These are phyloP conservation scores for Neobulgaria alba DNA, from an alignment of 2,329 filamentous ascomycete species.

Conservation along the genomic window DNA sequence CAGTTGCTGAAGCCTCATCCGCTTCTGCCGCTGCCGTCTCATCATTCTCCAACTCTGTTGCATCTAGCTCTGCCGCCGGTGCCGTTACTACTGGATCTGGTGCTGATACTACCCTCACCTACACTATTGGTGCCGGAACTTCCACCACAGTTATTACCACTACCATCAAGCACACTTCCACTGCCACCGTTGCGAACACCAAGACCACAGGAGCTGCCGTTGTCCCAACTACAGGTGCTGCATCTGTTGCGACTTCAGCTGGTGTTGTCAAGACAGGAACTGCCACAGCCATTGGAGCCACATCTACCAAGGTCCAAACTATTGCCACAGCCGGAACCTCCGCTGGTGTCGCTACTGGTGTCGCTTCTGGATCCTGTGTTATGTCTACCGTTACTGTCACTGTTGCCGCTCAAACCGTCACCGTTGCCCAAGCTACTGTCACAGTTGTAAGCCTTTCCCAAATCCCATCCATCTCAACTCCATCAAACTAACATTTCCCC, in stretches of 20 bases:
- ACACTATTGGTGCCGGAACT: conserved; percentile 33
- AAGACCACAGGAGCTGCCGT: conserved; percentile 4
- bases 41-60: conserved; percentile 11
- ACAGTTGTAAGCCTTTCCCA: background rate
- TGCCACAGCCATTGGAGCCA: conserved; percentile 12
- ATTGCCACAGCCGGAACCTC: conserved; percentile 7
- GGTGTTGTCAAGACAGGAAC: background rate
- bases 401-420: conserved; percentile 19
- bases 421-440: conserved; percentile 11
- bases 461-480: conserved; percentile 1
- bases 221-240: conserved; percentile 3
- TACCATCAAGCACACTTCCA: conserved; percentile 34
- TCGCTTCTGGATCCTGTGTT: conserved; percentile 11
- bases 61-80: conserved; percentile 8
- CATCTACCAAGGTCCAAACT: conserved; percentile 14
- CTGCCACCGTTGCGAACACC: conserved; percentile 23
- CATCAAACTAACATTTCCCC: conserved; percentile 13
- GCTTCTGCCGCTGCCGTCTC: conserved; percentile 35
- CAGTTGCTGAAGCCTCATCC: conserved; percentile 33
- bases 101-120: conserved; percentile 28
- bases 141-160: conserved; percentile 38
- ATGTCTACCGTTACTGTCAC: conserved; percentile 25
- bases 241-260: background rate
- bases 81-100: conserved; percentile 3
- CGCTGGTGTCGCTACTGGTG: conserved; percentile 2